A percentile compares a stretch with the other conserved stretches of the same genome.
Evolutionary conservation across 306 rosid species (phyloP).

Genomic region (Betula pendula): DNA sequence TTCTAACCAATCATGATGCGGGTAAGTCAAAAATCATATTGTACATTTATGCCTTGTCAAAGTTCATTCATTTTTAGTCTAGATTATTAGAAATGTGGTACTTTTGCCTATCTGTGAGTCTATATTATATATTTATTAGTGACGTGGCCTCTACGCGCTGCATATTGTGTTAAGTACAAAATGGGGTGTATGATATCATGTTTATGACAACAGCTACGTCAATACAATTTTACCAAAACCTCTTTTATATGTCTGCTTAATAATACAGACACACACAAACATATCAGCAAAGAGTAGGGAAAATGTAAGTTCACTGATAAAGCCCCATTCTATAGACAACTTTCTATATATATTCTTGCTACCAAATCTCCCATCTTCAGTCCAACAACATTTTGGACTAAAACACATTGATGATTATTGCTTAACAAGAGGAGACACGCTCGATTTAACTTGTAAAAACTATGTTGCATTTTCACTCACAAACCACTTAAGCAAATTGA

Average conservation of each 20-base stretch:
- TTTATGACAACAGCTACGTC: too few relatives aligned
- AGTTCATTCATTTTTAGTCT: background rate
- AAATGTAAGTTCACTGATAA: background rate
- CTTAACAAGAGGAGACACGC: background rate
- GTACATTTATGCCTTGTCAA: background rate
- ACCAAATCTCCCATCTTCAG: background rate
- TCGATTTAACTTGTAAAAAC: background rate
- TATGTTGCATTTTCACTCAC: background rate
- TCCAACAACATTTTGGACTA: background rate
- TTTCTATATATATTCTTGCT: background rate
- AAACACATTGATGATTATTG: background rate
- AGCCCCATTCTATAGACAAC: background rate
- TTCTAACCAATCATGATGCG: constrained; percentile 33
- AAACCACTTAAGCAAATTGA: background rate
- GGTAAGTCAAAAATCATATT: constrained; percentile 38
- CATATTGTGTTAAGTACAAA: background rate
- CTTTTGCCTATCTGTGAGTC: background rate
- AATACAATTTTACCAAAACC: too few relatives aligned
- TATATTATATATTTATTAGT: too few relatives aligned
- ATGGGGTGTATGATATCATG: too few relatives aligned
- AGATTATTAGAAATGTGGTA: background rate
- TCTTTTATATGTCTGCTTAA: too few relatives aligned
- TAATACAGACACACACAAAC: too few relatives aligned
- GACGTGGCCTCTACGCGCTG: background rate
- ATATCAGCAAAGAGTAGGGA: too few relatives aligned